Evolutionary conservation across 2,329 filamentous ascomycete genomes (phyloP).

Genomic region (Akanthomyces muscarius): DNA sequence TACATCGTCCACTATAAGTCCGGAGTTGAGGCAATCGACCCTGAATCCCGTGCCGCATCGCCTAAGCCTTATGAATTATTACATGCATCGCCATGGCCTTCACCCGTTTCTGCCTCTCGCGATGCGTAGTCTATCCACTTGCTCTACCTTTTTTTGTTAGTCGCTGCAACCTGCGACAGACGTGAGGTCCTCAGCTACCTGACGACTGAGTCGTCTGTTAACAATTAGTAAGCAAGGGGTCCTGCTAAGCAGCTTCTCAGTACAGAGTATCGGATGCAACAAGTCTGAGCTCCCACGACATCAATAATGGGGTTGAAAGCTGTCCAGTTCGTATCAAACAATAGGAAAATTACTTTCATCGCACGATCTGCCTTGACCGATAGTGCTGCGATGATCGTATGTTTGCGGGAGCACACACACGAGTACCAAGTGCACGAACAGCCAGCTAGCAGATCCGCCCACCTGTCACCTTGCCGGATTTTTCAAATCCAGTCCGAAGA

Average conservation of each 20-base stretch:
- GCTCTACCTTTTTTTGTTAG: no score
- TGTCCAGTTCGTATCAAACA: no score
- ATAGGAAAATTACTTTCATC: not conserved
- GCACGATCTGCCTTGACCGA: not conserved
- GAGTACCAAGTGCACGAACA: no score
- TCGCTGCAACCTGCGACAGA: not conserved
- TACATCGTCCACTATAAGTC: not conserved
- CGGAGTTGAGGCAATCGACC: not conserved
- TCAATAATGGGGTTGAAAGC: not conserved
- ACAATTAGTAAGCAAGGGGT: not conserved
- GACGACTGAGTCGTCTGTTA: not conserved
- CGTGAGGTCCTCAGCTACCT: not conserved
- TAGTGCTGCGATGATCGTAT: not conserved
- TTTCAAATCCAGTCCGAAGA: not conserved
- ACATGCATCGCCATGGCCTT: not conserved
- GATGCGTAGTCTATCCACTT: not conserved
- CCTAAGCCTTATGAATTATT: not conserved
- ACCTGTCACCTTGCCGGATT: not conserved
- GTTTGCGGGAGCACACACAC: no score
- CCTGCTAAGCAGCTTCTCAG: not conserved
- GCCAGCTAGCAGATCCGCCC: no score
- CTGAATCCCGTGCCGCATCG: not conserved
- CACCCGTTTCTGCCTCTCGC: not conserved
- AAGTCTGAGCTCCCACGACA: not conserved
- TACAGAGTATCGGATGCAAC: not conserved